Evolutionary conservation across 176 grass and related monocot genomes (phyloP), one percentile per base, ranked within the genome.

Genomic region (Carex littledalei): DNA sequence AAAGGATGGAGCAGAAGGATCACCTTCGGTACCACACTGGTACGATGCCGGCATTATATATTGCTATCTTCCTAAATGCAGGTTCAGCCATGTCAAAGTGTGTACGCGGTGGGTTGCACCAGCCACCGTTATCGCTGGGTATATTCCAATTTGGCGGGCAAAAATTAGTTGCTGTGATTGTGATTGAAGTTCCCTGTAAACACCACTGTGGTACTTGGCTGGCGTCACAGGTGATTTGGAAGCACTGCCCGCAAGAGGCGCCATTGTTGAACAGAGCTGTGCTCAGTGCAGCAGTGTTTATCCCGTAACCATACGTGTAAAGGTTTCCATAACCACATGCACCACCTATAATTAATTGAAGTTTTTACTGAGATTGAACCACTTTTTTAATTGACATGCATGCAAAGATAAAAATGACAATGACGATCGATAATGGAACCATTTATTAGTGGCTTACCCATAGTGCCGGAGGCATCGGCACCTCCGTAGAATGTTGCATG

Each of bases 51-150:
- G 85, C 92, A 10, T 3, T 45, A 74, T 73, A 73, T 21, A 68
- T 0, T 20, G 63, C 89, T 80, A 91, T 91, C 24, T 21, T 26
- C 82, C 77, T 67, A 89, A 85, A 94, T 3, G 92, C 78, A 29
- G 92, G 89, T 82, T 94, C 87, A 16, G 92, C 83, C 89, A 94
- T 94, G 87, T 94, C 92, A 31, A 94, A 94, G 82, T 94, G 92
- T 0, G 58, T 14, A 0, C 82, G 89, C 0, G 87, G 87, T 1
- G 82, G 58, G 56, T 89, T 89, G 89, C 92, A 94, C 92, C 92
- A 94, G 5, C 92, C 92, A 73, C 92, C 92, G 34, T 68, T 6
- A 72, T 89, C 1, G 22, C 9, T 86, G 3, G 87, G 49, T 3
- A 89, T 59, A 15, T 24, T 85, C 79, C 74, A 91, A 88, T 94